A percentile compares a stretch with the other conserved stretches of the same genome.
These are phyloP conservation scores for Isatis tinctoria DNA, from an alignment of 345 rosid species.

Conservation along the genomic window DNA sequence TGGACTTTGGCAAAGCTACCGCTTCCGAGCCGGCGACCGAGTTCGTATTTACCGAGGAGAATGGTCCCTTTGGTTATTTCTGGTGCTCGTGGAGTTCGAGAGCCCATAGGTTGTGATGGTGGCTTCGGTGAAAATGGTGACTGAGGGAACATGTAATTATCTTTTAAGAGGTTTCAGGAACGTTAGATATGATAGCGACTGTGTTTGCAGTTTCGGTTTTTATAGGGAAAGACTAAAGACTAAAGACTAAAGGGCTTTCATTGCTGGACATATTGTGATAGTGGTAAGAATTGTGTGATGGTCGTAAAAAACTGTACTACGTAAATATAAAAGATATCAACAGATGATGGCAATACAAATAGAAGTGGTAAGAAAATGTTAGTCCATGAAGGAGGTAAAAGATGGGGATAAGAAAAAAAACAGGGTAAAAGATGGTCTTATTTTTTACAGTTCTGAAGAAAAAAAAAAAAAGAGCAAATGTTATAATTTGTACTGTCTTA, in stretches of 20 bases:
- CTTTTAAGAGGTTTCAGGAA: background rate
- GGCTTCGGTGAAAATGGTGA: background rate
- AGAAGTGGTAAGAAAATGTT: too few relatives aligned
- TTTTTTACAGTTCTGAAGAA: background rate
- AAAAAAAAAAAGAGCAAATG: background rate
- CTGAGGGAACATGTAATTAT: background rate
- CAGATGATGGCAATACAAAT: too few relatives aligned
- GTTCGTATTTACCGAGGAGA: conserved; percentile 59
- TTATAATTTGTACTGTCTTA: background rate
- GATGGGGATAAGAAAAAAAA: too few relatives aligned
- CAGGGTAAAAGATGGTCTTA: background rate
- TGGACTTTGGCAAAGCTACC: conserved; percentile 75
- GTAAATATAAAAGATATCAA: background rate
- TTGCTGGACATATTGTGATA: background rate
- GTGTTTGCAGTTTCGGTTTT: background rate
- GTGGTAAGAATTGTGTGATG: background rate
- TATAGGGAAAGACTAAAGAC: conserved; percentile 3
- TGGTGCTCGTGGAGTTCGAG: background rate
- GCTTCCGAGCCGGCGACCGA: conserved; percentile 59
- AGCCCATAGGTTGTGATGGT: conserved; percentile 19
- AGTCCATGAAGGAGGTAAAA: too few relatives aligned
- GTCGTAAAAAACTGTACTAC: background rate
- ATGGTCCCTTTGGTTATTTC: conserved; percentile 14
- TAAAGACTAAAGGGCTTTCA: background rate
- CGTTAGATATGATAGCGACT: background rate